Evolutionary conservation across 768 basidiomycete species (phyloP).

Genomic region (Heimioporus sp.): DNA sequence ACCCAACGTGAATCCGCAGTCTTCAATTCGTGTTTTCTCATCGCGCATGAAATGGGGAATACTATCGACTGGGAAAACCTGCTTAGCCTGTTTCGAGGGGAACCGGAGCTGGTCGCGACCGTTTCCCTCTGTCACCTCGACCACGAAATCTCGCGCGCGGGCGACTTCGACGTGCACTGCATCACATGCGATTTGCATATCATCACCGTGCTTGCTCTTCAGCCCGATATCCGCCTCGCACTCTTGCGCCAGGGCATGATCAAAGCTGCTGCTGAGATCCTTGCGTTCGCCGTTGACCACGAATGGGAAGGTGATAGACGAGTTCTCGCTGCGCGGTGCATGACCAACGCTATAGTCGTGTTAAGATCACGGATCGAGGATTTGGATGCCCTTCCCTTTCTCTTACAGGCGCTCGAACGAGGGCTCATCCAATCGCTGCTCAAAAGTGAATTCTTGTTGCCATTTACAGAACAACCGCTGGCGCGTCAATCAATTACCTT

Average conservation of each 20-base stretch:
- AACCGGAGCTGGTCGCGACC: slow-evolving; percentile 18
- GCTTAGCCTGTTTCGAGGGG: slow-evolving; percentile 19
- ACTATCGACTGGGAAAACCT: slow-evolving; percentile 24
- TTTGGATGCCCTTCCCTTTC: slow-evolving; percentile 24
- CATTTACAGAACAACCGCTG: slow-evolving; percentile 10
- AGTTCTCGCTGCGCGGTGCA: slow-evolving; percentile 21
- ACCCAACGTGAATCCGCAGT: slow-evolving; percentile 29
- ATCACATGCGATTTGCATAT: slow-evolving; percentile 31
- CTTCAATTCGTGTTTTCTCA: slow-evolving; percentile 27
- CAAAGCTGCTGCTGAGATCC: slow-evolving; percentile 21
- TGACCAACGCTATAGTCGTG: slow-evolving; percentile 17
- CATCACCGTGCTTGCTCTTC: slow-evolving; percentile 20
- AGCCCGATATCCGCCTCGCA: slow-evolving; percentile 12
- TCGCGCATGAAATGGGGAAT: slow-evolving; percentile 19
- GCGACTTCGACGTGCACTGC: slow-evolving; percentile 19
- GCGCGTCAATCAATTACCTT: slow-evolving; percentile 8
- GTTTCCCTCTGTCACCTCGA: slow-evolving; percentile 25
- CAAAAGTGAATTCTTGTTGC: slow-evolving; percentile 21
- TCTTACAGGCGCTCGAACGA: slow-evolving; percentile 22
- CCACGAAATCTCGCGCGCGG: slow-evolving; percentile 19
- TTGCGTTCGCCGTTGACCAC: slow-evolving; percentile 5
- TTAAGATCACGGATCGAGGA: slow-evolving; percentile 21
- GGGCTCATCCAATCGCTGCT: slow-evolving; percentile 22
- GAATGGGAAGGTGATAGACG: slow-evolving; percentile 10
- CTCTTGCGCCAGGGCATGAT: slow-evolving; percentile 25